Conservation (phyloP, 306 rosid genomes). For the Casuarina cunninghamiana region DNA sequence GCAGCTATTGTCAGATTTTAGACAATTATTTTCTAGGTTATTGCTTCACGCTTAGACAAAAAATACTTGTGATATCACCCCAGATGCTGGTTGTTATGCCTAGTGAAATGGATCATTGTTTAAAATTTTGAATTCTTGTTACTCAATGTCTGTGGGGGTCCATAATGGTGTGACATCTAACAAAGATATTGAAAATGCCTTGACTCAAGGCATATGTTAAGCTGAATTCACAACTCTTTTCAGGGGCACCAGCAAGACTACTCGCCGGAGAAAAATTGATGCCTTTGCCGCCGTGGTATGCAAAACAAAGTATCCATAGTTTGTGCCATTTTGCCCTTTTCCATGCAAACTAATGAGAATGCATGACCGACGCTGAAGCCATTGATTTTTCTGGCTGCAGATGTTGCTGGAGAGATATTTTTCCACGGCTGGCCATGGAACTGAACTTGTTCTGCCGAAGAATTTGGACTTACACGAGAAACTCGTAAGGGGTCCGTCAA, state of each 20-base stretch:
- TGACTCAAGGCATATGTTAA: neutral
- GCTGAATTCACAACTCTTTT: neutral
- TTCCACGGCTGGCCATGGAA: constrained; percentile 60
- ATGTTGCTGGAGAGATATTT: constrained; percentile 87
- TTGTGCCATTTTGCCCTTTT: neutral
- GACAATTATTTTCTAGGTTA: neutral
- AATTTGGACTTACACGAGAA: constrained; percentile 56
- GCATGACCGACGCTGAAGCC: no score
- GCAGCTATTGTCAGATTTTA: neutral
- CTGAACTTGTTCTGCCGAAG: constrained; percentile 81
- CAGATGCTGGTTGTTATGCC: neutral
- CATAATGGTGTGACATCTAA: neutral
- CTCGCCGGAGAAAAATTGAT: constrained; percentile 39
- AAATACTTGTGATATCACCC: neutral
- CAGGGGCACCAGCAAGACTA: constrained; percentile 46
- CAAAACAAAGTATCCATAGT: neutral
- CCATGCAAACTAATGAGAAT: neutral
- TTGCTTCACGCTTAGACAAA: neutral
- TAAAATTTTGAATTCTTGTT: neutral
- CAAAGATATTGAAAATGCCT: neutral
- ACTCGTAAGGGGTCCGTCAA: constrained; percentile 56
- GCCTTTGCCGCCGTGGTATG: constrained; percentile 60
- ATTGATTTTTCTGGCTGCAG: constrained; percentile 31
- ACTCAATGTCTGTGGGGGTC: neutral
- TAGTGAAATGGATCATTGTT: neutral